Evolutionary conservation across 169 alveolate genomes (phyloP), one percentile per base, ranked within the genome.

Genomic region (Plasmodium ovale): DNA sequence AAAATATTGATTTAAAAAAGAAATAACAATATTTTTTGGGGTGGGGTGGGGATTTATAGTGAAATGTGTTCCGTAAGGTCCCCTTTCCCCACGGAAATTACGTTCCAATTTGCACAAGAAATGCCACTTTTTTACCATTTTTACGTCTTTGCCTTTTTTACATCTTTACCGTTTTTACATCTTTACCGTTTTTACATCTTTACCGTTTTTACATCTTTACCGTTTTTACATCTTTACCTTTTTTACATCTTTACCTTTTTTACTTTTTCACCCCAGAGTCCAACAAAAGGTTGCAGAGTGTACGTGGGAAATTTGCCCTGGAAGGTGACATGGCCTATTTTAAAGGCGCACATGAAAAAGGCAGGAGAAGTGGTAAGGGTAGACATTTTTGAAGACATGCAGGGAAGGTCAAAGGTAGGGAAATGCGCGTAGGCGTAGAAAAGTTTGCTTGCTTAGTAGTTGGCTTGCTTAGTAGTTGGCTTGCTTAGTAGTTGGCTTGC

Each of bases 291-390:
- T 31, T 94, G 98, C 69, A 67, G 98, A 39, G 98, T 96, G 49
- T 96, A 95, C 70, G 98, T 96, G 39, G 98, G 98, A 10, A 96
- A 96, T 89, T 87, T 96, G 37, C 95, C 98, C 21, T 96, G 98
- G 98, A 94, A 92, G 49, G 98, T 95, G 1, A 94, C 94, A 49
- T 95, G 98, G 96, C 98, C 95, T 29, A 96, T 95, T 68, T 89
- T 96, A 39, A 96, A 95, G 96, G 97, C 93, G 62, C 98, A 96
- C 92, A 95, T 95, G 97, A 95, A 94, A 67, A 96, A 95, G 74
- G 98, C 96, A 5, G 98, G 98, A 25, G 96, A 94, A 29, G 98
- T 96, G 16, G 85, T 95, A 27, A 87, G 98, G 47, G 98, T 97
- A 27, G 98, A 96, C 35, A 96, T 96, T 37, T 94, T 96, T 69